Percentiles rank a stretch among this genome's conserved stretches.
These are phyloP conservation scores for Emericellopsis terricola DNA, from an alignment of 495 filamentous ascomycete species.

Conservation along the genomic window DNA sequence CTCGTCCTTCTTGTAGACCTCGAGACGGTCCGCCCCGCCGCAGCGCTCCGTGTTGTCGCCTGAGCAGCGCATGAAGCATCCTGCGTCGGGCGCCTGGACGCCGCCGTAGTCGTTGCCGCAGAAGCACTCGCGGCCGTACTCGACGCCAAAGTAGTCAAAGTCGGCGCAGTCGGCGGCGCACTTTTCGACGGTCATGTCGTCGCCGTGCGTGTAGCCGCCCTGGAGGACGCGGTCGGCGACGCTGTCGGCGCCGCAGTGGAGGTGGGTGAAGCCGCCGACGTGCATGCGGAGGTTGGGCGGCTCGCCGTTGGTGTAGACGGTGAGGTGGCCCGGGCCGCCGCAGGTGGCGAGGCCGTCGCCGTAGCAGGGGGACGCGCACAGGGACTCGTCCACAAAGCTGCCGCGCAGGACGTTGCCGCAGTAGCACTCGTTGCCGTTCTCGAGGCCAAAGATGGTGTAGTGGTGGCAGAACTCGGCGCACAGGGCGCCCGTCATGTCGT, in stretches of 20 bases:
- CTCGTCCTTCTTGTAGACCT: slow-evolving; percentile 17
- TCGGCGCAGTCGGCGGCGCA: slow-evolving; percentile 20
- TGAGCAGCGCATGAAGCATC: slow-evolving; percentile 13
- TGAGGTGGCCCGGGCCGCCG: slow-evolving; percentile 18
- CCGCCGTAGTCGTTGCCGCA: slow-evolving; percentile 30
- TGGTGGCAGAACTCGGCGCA: slow-evolving; percentile 14
- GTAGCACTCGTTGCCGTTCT: slow-evolving; percentile 18
- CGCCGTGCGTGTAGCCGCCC: slow-evolving; percentile 3
- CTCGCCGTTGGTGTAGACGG: slow-evolving; percentile 17
- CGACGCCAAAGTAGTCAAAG: slow-evolving; percentile 35
- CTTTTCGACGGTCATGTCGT: slow-evolving; percentile 21
- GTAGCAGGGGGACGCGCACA: slow-evolving; percentile 13
- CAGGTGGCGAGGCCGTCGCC: slow-evolving; percentile 9
- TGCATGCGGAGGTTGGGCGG: too few relatives aligned
- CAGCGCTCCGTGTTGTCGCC: slow-evolving; percentile 10
- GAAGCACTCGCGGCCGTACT: slow-evolving; percentile 48
- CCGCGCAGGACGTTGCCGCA: slow-evolving; percentile 14
- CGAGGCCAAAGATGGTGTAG: slow-evolving; percentile 14
- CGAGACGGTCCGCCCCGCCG: slow-evolving; percentile 18
- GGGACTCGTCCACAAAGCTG: slow-evolving; percentile 6
- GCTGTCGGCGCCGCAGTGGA: too few relatives aligned
- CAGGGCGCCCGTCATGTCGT: slow-evolving; percentile 13
- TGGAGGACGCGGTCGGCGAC: slow-evolving; percentile 19
- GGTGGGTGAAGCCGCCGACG: too few relatives aligned
- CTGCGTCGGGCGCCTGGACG: slow-evolving; percentile 6